Percentiles rank a stretch among this genome's conserved stretches.
phyloP scores from a whole-genome alignment of 495 filamentous ascomycete species.

The Penicillium angulare region DNA sequence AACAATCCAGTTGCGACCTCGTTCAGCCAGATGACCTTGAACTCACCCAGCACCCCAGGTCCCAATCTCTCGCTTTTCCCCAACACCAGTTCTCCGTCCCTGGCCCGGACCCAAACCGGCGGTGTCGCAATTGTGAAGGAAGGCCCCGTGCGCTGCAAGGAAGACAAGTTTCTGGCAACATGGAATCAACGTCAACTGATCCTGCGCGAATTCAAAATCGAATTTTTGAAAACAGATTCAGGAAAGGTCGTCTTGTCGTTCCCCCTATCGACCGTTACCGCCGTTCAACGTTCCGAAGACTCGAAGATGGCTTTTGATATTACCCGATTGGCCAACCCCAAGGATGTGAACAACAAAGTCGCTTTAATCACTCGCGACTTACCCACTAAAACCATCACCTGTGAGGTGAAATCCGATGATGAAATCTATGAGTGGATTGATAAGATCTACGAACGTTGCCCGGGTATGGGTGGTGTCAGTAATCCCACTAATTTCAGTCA shows the following conservation, averaged over 20 bases:
- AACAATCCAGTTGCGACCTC: conserved; percentile 71
- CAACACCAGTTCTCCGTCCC: conserved; percentile 63
- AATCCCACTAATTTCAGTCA: conserved; percentile 98
- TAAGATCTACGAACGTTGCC: conserved; percentile 91
- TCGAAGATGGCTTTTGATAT: conserved; percentile 91
- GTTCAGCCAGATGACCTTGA: conserved; percentile 69
- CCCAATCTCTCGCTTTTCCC: conserved; percentile 54
- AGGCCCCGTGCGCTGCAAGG: conserved; percentile 81
- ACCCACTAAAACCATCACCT: conserved; percentile 74
- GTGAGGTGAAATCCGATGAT: conserved; percentile 89
- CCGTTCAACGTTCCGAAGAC: conserved; percentile 81
- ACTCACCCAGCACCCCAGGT: conserved; percentile 61
- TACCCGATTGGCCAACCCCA: conserved; percentile 63
- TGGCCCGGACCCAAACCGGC: conserved; percentile 59
- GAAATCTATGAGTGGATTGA: conserved; percentile 99
- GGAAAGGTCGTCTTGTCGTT: conserved; percentile 80
- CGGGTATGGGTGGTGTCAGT: conserved; percentile 96
- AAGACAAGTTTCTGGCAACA: conserved; percentile 79
- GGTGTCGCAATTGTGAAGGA: conserved; percentile 78
- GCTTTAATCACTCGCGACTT: conserved; percentile 67
- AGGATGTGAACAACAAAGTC: conserved; percentile 58
- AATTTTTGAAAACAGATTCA: conserved; percentile 87
- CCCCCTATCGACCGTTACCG: conserved; percentile 77
- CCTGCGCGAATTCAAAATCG: conserved; percentile 80
- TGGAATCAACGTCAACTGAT: conserved; percentile 92